A percentile compares a stretch with the other conserved stretches of the same genome.
Conservation (phyloP, 768 basidiomycete species). For the Boletales sp. region DNA sequence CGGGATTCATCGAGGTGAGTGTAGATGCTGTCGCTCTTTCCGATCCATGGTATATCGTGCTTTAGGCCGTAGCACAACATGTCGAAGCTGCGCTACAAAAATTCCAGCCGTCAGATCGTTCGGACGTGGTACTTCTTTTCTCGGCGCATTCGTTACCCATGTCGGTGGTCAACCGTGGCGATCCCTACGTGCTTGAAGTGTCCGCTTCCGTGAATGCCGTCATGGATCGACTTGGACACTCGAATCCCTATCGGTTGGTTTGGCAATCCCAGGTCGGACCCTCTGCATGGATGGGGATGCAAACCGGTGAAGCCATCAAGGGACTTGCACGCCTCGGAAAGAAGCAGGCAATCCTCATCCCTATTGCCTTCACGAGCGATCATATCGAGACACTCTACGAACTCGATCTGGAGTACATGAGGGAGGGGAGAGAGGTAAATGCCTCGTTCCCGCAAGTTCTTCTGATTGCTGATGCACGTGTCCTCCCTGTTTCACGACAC, state of each 20-base stretch:
- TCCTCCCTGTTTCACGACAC: conserved; percentile 4
- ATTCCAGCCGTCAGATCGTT: conserved; percentile 68
- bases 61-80: conserved; percentile 86
- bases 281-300: conserved; percentile 97
- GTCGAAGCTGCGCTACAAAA: conserved; percentile 77
- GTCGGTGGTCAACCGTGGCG: conserved; percentile 98
- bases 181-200: conserved; percentile 95
- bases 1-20: conserved; percentile 89
- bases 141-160: conserved; percentile 98
- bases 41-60: conserved; percentile 2
- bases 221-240: conserved; percentile 78
- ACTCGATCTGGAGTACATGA: conserved; percentile 88
- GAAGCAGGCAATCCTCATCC: conserved; percentile 80
- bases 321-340: conserved; percentile 73
- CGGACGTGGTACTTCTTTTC: conserved; percentile 82
- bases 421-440: conserved; percentile 85
- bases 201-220: conserved; percentile 91
- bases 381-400: conserved; percentile 99
- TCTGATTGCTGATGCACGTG: conserved; percentile 1
- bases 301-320: conserved; percentile 89
- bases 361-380: conserved; percentile 98
- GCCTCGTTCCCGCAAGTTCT: not conserved
- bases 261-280: conserved; percentile 99
- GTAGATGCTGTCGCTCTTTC: not conserved
- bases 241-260: conserved; percentile 87